Base-by-base conservation (phyloP, 2,329 filamentous ascomycete species). In the Aspergillus novofumigatus region DNA sequence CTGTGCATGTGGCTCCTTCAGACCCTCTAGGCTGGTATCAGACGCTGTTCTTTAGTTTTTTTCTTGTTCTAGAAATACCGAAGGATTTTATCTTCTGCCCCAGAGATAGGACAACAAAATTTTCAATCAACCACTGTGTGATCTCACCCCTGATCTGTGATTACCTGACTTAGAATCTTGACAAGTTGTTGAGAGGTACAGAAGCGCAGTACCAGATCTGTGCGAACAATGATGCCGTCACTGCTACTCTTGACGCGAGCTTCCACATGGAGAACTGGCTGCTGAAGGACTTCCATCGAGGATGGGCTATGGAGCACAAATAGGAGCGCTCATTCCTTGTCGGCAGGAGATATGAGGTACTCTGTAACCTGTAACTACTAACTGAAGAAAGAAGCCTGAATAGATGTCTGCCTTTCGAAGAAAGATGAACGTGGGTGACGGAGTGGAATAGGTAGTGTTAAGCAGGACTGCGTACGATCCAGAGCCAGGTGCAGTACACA, bases 231-330 rank as follows among this genome's bases (percentile, higher is more conserved):
- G 21, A 66, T 61, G 51, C 63, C 59, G 25, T 65, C 60, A 17
- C 51, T 51, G 32, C 59, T 65, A 58, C 54, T 65, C 42, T 69
- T 72, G 38, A 77, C 63, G 10, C 72, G 68, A 32, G 71, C 73
- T 57, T 78, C 75, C 44, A 78, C 60, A 55, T 77, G 72, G 8
- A 78, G 59, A 14, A 71, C 65, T 14, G 74, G 69, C 38, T 60
- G 68, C n/a, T 58, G 60, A 21, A 49, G 38, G 20, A 49, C 29
- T 14, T 62, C 55, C 49, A 58, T 62, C 3, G 38, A 26, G 7
- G n/a, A 20, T 49, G 6, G 25, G 7, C 6, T 26, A 26, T 26
- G 38, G 14, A 20, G 53, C n/a, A 32, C 47, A 57, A 26, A 10
- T 52, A 17, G n/a, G 41, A 6, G 41, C 35, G 28, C 41, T 44